Evolutionary conservation across 257 asterid species (phyloP).

Genomic region (Vinca minor): DNA sequence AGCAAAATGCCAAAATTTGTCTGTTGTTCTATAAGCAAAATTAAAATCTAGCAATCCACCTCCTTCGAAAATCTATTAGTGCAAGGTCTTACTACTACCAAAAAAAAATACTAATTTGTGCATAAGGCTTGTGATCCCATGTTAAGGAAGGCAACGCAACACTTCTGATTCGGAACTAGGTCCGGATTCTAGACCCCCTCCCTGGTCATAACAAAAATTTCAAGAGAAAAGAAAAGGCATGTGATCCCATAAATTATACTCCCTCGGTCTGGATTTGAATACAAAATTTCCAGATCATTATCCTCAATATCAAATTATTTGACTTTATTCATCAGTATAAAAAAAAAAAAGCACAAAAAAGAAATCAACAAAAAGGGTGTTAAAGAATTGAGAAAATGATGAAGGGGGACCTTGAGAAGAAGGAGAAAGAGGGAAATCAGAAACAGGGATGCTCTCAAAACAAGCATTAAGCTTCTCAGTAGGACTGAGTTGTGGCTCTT

Average conservation of each 20-base stretch:
- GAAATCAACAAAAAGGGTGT: no score
- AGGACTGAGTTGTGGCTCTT: constrained; percentile 83
- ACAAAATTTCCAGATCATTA: neutral
- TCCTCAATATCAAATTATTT: neutral
- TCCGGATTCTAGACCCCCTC: no score
- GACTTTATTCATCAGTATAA: neutral
- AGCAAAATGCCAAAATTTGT: neutral
- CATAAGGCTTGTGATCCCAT: neutral
- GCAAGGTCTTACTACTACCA: neutral
- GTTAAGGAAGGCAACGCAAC: no score
- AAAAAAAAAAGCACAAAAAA: neutral
- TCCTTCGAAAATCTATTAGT: no score
- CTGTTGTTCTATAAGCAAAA: neutral
- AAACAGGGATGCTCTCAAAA: constrained; percentile 91
- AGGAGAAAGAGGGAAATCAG: constrained; percentile 86
- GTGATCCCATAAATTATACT: neutral
- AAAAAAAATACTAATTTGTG: neutral
- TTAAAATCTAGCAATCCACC: neutral
- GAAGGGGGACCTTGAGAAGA: constrained; percentile 60
- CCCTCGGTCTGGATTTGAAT: neutral
- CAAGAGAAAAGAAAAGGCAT: no score
- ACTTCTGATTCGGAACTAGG: no score
- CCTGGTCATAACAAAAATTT: no score
- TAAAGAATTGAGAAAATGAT: no score
- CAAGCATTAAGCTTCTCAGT: constrained; percentile 97